Base-by-base conservation (phyloP, 345 rosid genomes). In the Boechera retrofracta region DNA sequence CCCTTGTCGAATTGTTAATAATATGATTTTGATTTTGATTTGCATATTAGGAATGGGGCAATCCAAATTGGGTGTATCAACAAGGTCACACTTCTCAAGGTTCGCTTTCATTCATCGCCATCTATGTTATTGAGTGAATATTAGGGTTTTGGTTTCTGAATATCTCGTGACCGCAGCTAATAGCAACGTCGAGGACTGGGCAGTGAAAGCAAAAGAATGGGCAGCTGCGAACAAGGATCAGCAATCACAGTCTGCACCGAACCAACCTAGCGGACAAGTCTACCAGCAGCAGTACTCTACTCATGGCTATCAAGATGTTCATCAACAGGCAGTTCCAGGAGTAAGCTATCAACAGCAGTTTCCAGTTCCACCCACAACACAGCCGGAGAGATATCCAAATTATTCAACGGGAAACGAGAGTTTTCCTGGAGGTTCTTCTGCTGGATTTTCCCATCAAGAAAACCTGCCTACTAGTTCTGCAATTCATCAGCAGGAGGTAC, bases 401-500 rank as follows among this genome's bases (percentile, higher is more conserved):
- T 86, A 83, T 80, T 10, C 75, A 53, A 66, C 79, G 39, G 84
- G 82, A 67, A 86, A 82, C 79, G 89, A 87, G 71, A 67, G 65
- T 62, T 68, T 79, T 31, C 77, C 81, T 79, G 89, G 85, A 83
- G 84, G 77, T 68, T 69, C 85, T 16, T 85, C 69, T 67, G 75
- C 77, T 31, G 79, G 82, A 58, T 76, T 80, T 74, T 52, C 77
- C 47, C 86, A 75, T 79, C 89, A 83, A 82, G 85, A 83, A 72
- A 80, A 78, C 71, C 41, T 74, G 57, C 76, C 87, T 63, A 65
- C 88, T 73, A 80, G 81, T 82, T 82, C 91, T 72, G 83, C 85
- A 82, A 86, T 84, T 91, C 91, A 85, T 89, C 93, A 75, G 97
- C 99, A 93, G 98, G 99, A 96, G 98, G 99, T 93, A 96, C 90